Percentiles rank a stretch among this genome's conserved stretches.
phyloP scores from a whole-genome alignment of 2,329 filamentous ascomycete genomes.

The Escovopsis sp. region DNA sequence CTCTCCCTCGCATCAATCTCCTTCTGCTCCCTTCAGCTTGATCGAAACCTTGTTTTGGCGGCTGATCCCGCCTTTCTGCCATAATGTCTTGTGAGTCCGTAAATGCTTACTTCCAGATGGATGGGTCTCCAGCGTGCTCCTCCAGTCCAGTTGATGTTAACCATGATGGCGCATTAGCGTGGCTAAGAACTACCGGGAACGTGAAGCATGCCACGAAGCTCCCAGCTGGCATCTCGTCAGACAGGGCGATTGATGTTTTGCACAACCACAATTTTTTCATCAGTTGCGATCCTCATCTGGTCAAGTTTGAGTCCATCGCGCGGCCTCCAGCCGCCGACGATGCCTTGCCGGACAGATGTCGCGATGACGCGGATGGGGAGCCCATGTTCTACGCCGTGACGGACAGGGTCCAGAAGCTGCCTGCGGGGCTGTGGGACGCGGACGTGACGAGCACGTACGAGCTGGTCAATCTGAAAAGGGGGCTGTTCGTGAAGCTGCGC shows the following conservation, averaged over 20 bases:
- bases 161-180: slow-evolving; percentile 9
- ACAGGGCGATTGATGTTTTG: slow-evolving; percentile 29
- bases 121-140: too few relatives aligned
- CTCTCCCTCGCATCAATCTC: too few relatives aligned
- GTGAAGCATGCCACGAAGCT: slow-evolving; percentile 29
- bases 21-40: too few relatives aligned
- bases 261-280: slow-evolving; percentile 37
- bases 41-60: too few relatives aligned
- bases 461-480: slow-evolving; percentile 33
- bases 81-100: slow-evolving; percentile 10
- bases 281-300: slow-evolving; percentile 35
- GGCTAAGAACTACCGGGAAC: slow-evolving; percentile 30
- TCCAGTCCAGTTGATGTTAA: not conserved
- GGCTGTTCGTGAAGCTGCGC: slow-evolving; percentile 35
- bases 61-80: not conserved
- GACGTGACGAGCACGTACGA: slow-evolving; percentile 39
- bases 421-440: slow-evolving; percentile 40
- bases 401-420: slow-evolving; percentile 35
- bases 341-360: slow-evolving; percentile 16
- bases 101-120: too few relatives aligned
- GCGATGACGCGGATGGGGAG: slow-evolving; percentile 11
- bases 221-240: slow-evolving; percentile 20
- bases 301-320: slow-evolving; percentile 24
- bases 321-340: slow-evolving; percentile 13
- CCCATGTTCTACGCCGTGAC: slow-evolving; percentile 32